These are phyloP conservation scores for Penicillium polonicum DNA, from an alignment of 2,329 filamentous ascomycete species.

Conservation along the genomic window DNA sequence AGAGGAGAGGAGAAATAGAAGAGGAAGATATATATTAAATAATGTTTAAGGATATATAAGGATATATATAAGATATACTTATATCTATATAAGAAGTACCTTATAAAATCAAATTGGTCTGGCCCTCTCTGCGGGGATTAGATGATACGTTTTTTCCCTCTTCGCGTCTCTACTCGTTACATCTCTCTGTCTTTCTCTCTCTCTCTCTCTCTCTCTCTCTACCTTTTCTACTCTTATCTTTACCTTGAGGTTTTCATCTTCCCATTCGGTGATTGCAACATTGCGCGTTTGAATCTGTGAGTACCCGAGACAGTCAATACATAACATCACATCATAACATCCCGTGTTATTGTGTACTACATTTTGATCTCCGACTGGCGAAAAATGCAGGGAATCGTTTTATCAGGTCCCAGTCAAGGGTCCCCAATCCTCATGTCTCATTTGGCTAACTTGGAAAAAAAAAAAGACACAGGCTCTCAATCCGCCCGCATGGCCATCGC, in stretches of 20 bases:
- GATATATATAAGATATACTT: too few species aligned
- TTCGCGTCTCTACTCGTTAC: not conserved
- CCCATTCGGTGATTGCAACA: not conserved
- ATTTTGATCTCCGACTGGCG: not conserved
- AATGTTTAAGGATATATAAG: too few species aligned
- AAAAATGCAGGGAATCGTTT: not conserved
- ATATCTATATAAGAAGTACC: too few species aligned
- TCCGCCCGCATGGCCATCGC: constrained; percentile 19
- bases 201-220: too few species aligned
- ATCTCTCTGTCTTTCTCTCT: not conserved
- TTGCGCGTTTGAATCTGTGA: not conserved
- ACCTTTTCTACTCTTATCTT: not conserved
- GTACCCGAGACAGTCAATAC: constrained; percentile 2
- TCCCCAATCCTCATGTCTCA: not conserved
- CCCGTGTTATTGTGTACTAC: not conserved
- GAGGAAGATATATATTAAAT: too few species aligned
- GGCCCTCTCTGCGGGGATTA: constrained; percentile 5
- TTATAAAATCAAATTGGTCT: not conserved
- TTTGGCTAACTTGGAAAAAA: not conserved
- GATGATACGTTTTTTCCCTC: not conserved
- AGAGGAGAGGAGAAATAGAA: not conserved
- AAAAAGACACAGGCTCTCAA: not conserved
- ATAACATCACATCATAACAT: not conserved
- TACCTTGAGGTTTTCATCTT: too few species aligned
- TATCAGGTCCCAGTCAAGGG: not conserved